These are phyloP conservation scores for Cucumis cinereus DNA, from an alignment of 306 rosid genomes.

Conservation along the genomic window DNA sequence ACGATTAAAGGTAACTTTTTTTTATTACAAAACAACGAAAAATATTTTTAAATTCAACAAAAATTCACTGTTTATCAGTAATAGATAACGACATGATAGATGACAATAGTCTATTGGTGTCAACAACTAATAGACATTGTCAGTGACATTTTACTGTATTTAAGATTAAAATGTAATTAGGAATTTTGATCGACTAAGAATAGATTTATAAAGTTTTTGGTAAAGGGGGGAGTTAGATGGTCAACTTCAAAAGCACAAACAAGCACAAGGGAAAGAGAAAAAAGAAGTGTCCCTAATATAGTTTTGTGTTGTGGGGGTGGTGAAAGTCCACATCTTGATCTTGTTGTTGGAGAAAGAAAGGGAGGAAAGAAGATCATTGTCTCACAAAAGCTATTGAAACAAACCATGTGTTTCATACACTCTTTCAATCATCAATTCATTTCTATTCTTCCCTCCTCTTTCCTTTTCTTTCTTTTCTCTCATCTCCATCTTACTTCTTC, in stretches of 20 bases:
- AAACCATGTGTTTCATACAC: slow-evolving; percentile 1
- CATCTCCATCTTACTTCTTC: not conserved
- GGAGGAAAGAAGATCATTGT: not conserved
- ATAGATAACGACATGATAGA: too few relatives aligned
- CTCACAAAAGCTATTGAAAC: not conserved
- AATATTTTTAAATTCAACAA: too few relatives aligned
- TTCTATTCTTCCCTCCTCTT: not conserved
- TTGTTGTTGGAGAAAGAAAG: not conserved
- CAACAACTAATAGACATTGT: too few relatives aligned
- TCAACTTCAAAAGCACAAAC: not conserved
- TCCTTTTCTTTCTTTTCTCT: not conserved
- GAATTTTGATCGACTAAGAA: not conserved
- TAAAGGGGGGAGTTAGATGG: not conserved
- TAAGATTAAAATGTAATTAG: not conserved
- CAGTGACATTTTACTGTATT: too few relatives aligned
- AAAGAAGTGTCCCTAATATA: not conserved
- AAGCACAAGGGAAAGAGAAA: too few relatives aligned
- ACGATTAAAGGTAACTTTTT: too few relatives aligned
- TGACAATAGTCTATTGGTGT: too few relatives aligned
- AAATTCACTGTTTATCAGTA: too few relatives aligned
- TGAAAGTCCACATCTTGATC: slow-evolving; percentile 5
- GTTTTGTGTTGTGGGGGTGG: not conserved
- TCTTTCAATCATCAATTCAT: not conserved
- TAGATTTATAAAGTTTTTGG: too few relatives aligned
- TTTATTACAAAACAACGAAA: too few relatives aligned